A percentile compares a stretch with the other conserved stretches of the same genome.
These are phyloP conservation scores for Blastocystis sp. DNA, from an alignment of 352 stramenopile genomes.

Conservation along the genomic window DNA sequence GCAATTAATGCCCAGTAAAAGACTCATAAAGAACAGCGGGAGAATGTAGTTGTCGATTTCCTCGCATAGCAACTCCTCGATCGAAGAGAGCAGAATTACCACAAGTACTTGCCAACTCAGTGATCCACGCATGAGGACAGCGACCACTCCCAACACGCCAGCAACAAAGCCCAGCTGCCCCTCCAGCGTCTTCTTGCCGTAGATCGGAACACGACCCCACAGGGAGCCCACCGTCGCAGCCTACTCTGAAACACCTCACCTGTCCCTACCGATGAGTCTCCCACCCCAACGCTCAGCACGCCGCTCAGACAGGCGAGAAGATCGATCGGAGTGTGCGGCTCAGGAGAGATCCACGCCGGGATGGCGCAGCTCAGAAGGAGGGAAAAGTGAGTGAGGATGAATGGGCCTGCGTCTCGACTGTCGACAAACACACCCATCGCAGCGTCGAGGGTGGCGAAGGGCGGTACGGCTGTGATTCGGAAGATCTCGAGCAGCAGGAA, in stretches of 20 bases:
- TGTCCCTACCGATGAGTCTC: conserved; percentile 9
- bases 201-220: background rate
- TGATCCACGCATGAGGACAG: background rate
- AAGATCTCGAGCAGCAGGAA: conserved; percentile 45
- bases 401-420: conserved; percentile 15
- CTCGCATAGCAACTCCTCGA: conserved; percentile 16
- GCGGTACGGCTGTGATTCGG: background rate
- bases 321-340: background rate
- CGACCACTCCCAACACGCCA: background rate
- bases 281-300: conserved; percentile 16
- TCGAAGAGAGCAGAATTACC: background rate
- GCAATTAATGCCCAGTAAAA: background rate
- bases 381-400: conserved; percentile 66
- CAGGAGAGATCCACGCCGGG: conserved; percentile 20
- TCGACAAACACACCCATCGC: conserved; percentile 36
- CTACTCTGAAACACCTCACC: background rate
- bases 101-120: background rate
- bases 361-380: conserved; percentile 48
- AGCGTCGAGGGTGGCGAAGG: background rate
- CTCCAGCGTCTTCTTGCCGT: background rate
- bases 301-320: background rate
- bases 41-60: conserved; percentile 57
- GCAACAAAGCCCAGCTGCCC: conserved; percentile 16
- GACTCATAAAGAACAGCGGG: conserved; percentile 37
- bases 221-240: conserved; percentile 17